These are phyloP conservation scores for Colletotrichum graminicola DNA, from an alignment of 2,329 filamentous ascomycete genomes.

Conservation along the genomic window DNA sequence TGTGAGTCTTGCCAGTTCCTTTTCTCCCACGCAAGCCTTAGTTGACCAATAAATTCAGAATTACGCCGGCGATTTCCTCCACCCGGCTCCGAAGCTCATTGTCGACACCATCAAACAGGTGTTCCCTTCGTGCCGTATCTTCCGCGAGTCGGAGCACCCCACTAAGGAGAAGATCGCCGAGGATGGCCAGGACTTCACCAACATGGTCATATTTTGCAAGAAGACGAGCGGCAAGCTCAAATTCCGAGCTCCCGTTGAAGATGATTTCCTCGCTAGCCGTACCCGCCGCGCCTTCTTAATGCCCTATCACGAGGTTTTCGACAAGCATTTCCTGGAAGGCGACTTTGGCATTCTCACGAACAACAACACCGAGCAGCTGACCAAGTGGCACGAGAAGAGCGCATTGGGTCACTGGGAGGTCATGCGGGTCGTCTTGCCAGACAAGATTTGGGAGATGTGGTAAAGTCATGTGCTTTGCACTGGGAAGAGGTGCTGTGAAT, in stretches of 20 bases:
- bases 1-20: conserved; percentile 64
- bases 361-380: conserved; percentile 75
- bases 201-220: conserved; percentile 95
- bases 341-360: conserved; percentile 67
- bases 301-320: conserved; percentile 78
- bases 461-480: conserved; percentile 54
- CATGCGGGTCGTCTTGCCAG: conserved; percentile 87
- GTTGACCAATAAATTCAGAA: conserved; percentile 68
- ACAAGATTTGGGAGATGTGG: conserved; percentile 88
- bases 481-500: conserved; percentile 1
- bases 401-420: conserved; percentile 90
- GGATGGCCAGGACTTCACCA: conserved; percentile 81
- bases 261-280: conserved; percentile 79
- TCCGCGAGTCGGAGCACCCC: conserved; percentile 77
- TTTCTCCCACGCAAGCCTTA: neutral
- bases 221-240: conserved; percentile 67
- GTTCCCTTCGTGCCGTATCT: conserved; percentile 92
- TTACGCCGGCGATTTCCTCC: conserved; percentile 88
- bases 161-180: conserved; percentile 61
- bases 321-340: conserved; percentile 59
- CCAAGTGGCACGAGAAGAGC: conserved; percentile 78
- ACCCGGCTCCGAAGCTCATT: conserved; percentile 81
- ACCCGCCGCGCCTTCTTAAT: conserved; percentile 77
- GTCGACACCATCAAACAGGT: conserved; percentile 84
- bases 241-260: conserved; percentile 74